A percentile compares a stretch with the other conserved stretches of the same genome.
These are phyloP conservation scores for Massarina eburnea DNA, from an alignment of 2,329 filamentous ascomycete species.

Conservation along the genomic window DNA sequence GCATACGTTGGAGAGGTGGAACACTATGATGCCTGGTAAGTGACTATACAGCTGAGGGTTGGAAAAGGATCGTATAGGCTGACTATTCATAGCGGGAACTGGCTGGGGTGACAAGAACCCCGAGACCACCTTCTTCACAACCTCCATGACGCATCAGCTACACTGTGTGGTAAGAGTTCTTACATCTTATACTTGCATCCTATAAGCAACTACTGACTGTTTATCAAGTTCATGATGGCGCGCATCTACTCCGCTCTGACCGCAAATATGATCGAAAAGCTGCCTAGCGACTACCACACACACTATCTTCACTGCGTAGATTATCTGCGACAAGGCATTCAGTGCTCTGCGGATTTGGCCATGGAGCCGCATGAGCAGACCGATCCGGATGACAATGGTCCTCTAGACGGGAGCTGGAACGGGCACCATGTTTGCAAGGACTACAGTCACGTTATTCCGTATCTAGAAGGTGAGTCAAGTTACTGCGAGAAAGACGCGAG, in stretches of 20 bases:
- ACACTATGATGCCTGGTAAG: slow-evolving; percentile 9
- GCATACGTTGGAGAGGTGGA: slow-evolving; percentile 8
- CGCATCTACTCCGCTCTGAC: slow-evolving; percentile 10
- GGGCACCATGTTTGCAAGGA: slow-evolving; percentile 15
- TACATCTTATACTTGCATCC: not conserved
- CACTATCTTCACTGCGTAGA: slow-evolving; percentile 18
- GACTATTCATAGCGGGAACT: slow-evolving; percentile 4
- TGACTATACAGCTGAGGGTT: not conserved
- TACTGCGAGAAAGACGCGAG: slow-evolving; percentile 1
- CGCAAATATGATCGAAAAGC: not conserved
- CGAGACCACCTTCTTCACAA: slow-evolving; percentile 7
- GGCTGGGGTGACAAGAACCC: slow-evolving; percentile 2
- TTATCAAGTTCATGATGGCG: slow-evolving; percentile 13
- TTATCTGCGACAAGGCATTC: slow-evolving; percentile 15
- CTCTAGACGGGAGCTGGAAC: slow-evolving; percentile 11
- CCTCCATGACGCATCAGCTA: slow-evolving; percentile 12
- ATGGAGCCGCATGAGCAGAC: slow-evolving; percentile 12
- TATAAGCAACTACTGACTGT: too few relatives aligned
- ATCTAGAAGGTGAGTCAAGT: too few relatives aligned
- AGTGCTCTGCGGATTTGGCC: slow-evolving; percentile 16
- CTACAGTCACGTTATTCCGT: slow-evolving; percentile 11
- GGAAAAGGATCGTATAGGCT: not conserved
- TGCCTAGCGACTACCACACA: slow-evolving; percentile 9
- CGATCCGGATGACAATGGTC: slow-evolving; percentile 15
- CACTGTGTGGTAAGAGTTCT: too few relatives aligned